Percentiles rank a stretch among this genome's conserved stretches.
Evolutionary conservation across 169 alveolate species (phyloP).

Genomic region (Plasmodium relictum): DNA sequence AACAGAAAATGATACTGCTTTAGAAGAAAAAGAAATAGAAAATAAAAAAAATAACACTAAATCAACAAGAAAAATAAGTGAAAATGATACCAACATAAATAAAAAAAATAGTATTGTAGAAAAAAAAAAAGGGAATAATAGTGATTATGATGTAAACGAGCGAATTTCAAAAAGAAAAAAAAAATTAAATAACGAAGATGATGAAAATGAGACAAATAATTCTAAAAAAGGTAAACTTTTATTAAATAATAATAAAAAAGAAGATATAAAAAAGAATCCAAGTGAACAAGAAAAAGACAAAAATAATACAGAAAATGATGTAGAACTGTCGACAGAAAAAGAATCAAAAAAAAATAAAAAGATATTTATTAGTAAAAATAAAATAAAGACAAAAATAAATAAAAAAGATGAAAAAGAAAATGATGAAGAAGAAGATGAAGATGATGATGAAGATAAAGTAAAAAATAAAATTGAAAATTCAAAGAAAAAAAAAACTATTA

Average conservation of each 20-base stretch:
- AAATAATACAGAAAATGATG: background rate
- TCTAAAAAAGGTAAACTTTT: background rate
- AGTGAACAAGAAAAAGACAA: background rate
- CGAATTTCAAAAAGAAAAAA: slow-evolving; percentile 12
- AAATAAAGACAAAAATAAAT: background rate
- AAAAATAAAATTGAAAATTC: background rate
- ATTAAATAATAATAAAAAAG: background rate
- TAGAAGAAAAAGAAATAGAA: background rate
- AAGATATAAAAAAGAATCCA: no score
- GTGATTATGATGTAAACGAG: background rate
- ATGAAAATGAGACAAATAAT: background rate
- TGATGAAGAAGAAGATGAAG: background rate
- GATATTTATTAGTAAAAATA: background rate
- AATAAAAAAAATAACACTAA: slow-evolving; percentile 23
- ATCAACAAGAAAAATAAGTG: background rate
- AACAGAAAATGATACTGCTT: background rate
- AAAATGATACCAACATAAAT: background rate
- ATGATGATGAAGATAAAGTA: background rate
- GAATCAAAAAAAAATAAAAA: background rate
- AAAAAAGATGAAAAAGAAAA: background rate
- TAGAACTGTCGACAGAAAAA: background rate
- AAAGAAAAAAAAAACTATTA: background rate
- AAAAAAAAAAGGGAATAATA: background rate
- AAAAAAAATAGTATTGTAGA: background rate
- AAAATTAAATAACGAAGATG: background rate